These are phyloP conservation scores for Colletotrichum tanaceti DNA, from an alignment of 2,329 filamentous ascomycete species.

Conservation along the genomic window DNA sequence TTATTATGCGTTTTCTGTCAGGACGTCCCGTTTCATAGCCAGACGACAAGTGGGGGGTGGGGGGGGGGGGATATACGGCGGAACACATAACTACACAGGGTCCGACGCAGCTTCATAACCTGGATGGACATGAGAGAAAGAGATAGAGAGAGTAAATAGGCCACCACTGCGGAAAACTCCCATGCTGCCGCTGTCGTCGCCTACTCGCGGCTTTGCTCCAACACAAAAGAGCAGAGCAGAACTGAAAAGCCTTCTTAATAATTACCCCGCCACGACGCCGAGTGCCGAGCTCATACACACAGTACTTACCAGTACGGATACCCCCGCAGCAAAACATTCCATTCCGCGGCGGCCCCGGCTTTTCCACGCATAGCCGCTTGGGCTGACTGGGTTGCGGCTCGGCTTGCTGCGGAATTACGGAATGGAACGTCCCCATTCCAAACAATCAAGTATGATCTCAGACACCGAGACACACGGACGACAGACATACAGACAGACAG, in stretches of 20 bases:
- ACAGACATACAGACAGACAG: no score
- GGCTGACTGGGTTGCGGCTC: no score
- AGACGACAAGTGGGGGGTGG: no score
- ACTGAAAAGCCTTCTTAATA: no score
- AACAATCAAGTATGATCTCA: conserved; percentile 33
- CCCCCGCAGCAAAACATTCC: conserved; percentile 24
- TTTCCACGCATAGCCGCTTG: conserved; percentile 31
- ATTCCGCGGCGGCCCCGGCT: conserved; percentile 35
- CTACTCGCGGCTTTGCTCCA: conserved; percentile 33
- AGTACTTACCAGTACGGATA: no score
- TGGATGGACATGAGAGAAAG: no score
- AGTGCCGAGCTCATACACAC: not conserved
- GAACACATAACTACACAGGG: no score
- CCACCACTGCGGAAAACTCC: not conserved
- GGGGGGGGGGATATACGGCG: no score
- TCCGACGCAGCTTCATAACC: no score
- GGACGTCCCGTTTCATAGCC: no score
- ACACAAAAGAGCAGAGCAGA: not conserved
- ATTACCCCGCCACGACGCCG: conserved; percentile 28
- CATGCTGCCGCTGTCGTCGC: conserved; percentile 4
- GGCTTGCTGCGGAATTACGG: conserved; percentile 41
- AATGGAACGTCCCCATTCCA: conserved; percentile 24
- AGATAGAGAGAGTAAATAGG: no score
- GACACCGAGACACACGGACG: not conserved
- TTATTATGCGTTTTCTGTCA: no score